phyloP scores from a whole-genome alignment of 1,284 basidiomycete species.

The Ceratobasidium sp. region DNA sequence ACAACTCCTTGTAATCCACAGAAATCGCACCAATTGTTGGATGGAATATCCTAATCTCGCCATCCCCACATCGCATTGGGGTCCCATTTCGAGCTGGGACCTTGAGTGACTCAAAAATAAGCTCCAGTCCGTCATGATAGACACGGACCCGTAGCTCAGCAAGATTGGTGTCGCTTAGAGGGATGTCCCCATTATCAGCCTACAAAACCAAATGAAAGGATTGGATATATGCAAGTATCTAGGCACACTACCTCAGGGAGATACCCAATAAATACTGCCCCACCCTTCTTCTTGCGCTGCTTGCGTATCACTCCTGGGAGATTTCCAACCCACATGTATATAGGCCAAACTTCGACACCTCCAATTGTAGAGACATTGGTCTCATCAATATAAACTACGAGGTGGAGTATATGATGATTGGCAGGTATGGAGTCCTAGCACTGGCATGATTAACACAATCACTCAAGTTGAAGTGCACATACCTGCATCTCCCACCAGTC shows the following conservation, averaged over 20 bases:
- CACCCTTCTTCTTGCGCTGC: no score
- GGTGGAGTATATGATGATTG: neutral
- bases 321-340: neutral
- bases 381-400: neutral
- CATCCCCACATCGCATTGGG: neutral
- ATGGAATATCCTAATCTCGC: neutral
- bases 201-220: neutral
- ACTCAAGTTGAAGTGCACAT: neutral
- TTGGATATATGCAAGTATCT: neutral
- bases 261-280: neutral
- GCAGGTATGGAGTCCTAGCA: neutral
- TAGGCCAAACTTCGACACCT: neutral
- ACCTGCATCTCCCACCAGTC: constrained; percentile 4
- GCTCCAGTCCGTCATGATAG: neutral
- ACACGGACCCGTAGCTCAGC: neutral
- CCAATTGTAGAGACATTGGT: constrained; percentile 1
- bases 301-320: neutral
- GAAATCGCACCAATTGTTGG: neutral
- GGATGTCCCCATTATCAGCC: neutral
- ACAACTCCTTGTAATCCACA: neutral
- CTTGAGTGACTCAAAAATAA: neutral
- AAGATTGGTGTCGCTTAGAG: neutral
- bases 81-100: neutral
- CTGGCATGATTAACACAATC: neutral
- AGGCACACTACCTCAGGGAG: neutral